Percentiles rank a stretch among this genome's conserved stretches.
Conservation (phyloP, 2,329 filamentous ascomycete genomes). For the Ambrosiella beaveri region DNA sequence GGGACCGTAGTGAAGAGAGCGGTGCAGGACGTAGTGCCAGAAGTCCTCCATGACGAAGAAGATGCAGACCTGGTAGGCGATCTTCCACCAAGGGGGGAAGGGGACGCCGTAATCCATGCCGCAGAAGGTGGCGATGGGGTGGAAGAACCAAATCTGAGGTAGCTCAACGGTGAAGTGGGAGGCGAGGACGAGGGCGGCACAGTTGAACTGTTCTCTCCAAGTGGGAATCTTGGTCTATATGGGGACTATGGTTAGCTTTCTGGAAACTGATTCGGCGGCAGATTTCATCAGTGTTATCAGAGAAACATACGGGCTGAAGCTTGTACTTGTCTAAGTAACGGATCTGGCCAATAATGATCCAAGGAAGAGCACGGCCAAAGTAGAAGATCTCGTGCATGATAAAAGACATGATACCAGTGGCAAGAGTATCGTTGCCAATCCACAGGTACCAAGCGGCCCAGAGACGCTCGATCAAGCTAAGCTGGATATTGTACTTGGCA, state of each 20-base stretch:
- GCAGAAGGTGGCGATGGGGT: constrained; percentile 84
- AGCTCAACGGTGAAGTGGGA: constrained; percentile 96
- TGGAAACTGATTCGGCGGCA: neutral
- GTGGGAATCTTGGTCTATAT: constrained; percentile 64
- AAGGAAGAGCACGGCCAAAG: constrained; percentile 80
- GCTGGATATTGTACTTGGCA: constrained; percentile 59
- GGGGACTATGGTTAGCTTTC: neutral
- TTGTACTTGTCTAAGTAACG: constrained; percentile 86
- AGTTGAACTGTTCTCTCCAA: constrained; percentile 84
- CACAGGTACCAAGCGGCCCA: constrained; percentile 96
- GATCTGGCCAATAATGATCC: constrained; percentile 79
- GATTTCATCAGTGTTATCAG: neutral
- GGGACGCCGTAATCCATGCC: constrained; percentile 78
- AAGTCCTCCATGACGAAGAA: constrained; percentile 94
- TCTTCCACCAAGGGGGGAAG: constrained; percentile 72
- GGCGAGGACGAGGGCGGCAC: constrained; percentile 79
- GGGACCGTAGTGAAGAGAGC: constrained; percentile 79
- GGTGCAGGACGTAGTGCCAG: constrained; percentile 98
- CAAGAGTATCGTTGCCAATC: constrained; percentile 94
- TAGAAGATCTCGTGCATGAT: constrained; percentile 87
- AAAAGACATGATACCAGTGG: constrained; percentile 96
- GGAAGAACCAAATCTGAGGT: constrained; percentile 98
- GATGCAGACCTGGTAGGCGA: constrained; percentile 77
- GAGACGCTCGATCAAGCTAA: constrained; percentile 72
- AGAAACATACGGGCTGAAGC: constrained; percentile 58